A percentile compares a stretch with the other conserved stretches of the same genome.
Conservation (phyloP, 1,284 basidiomycete species). For the Neonothopanus nambi region DNA sequence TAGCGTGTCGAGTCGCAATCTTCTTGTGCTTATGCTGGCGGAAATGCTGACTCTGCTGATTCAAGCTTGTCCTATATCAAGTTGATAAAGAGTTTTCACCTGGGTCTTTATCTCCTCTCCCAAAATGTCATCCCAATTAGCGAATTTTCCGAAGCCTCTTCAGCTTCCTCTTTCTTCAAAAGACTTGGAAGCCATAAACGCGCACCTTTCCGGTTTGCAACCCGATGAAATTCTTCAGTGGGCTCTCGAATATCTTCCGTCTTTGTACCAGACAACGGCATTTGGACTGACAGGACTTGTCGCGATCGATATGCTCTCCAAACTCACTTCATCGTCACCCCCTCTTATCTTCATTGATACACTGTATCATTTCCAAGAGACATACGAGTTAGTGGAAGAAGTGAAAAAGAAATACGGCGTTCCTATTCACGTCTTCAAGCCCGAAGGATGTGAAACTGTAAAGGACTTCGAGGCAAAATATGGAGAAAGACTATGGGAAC, state of each 20-base stretch:
- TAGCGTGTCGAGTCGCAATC: no score
- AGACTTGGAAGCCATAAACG: slow-evolving; percentile 72
- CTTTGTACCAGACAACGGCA: slow-evolving; percentile 88
- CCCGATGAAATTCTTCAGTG: slow-evolving; percentile 85
- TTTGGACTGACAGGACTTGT: slow-evolving; percentile 93
- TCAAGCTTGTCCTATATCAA: no score
- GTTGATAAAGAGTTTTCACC: neutral
- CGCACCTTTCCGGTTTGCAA: slow-evolving; percentile 63
- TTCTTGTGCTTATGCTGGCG: no score
- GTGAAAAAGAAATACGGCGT: slow-evolving; percentile 78
- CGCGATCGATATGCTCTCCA: slow-evolving; percentile 90
- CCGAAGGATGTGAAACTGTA: slow-evolving; percentile 68
- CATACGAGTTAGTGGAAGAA: slow-evolving; percentile 82
- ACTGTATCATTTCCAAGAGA: slow-evolving; percentile 95
- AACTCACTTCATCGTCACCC: slow-evolving; percentile 64
- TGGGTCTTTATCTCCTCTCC: neutral
- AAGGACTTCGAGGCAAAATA: slow-evolving; percentile 82
- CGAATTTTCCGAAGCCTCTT: slow-evolving; percentile 41
- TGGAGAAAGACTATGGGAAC: slow-evolving; percentile 88
- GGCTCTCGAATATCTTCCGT: slow-evolving; percentile 79
- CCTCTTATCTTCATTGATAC: slow-evolving; percentile 94
- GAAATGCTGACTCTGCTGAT: no score
- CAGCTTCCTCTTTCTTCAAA: slow-evolving; percentile 65
- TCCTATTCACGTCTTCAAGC: slow-evolving; percentile 79
- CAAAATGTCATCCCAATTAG: neutral